A percentile compares a stretch with the other conserved stretches of the same genome.
phyloP scores from a whole-genome alignment of 108 stramenopile genomes.

The Cylindrotheca closterium region DNA sequence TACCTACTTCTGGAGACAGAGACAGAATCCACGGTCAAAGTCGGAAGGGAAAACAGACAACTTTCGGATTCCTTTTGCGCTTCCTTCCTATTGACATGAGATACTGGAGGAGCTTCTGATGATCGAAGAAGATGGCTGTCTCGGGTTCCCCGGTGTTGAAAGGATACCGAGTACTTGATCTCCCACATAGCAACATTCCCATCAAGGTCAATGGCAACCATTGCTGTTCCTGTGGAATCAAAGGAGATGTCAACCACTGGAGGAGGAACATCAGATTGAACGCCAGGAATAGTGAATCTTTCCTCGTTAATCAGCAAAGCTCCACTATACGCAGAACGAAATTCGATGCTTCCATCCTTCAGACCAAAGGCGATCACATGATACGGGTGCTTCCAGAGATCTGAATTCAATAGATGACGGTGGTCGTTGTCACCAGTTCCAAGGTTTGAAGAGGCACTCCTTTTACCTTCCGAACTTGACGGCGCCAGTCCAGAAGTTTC shows the following conservation, averaged over 20 bases:
- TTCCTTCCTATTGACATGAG: background rate
- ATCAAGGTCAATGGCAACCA: slow-evolving; percentile 52
- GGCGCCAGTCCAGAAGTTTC: background rate
- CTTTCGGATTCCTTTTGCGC: background rate
- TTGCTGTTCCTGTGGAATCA: slow-evolving; percentile 44
- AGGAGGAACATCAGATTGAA: background rate
- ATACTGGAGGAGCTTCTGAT: slow-evolving; percentile 1
- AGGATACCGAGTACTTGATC: slow-evolving; percentile 30
- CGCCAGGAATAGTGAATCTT: slow-evolving; percentile 9
- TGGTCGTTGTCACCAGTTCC: background rate
- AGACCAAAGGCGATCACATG: slow-evolving; percentile 25
- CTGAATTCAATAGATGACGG: slow-evolving; percentile 11
- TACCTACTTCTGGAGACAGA: slow-evolving; percentile 38
- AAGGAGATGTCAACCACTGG: slow-evolving; percentile 39
- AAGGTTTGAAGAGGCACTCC: background rate
- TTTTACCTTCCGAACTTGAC: background rate
- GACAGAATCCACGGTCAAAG: slow-evolving; percentile 19
- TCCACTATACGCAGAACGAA: slow-evolving; percentile 1
- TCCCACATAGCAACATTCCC: slow-evolving; percentile 46
- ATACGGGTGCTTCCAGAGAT: slow-evolving; percentile 39
- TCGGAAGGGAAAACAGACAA: slow-evolving; percentile 35
- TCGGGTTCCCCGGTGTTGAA: slow-evolving; percentile 17
- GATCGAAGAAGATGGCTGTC: too few relatives aligned
- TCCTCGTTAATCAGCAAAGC: background rate
- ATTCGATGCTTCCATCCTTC: slow-evolving; percentile 15